Evolutionary conservation across 2,329 filamentous ascomycete species (phyloP).

Genomic region (Colletotrichum sp.): DNA sequence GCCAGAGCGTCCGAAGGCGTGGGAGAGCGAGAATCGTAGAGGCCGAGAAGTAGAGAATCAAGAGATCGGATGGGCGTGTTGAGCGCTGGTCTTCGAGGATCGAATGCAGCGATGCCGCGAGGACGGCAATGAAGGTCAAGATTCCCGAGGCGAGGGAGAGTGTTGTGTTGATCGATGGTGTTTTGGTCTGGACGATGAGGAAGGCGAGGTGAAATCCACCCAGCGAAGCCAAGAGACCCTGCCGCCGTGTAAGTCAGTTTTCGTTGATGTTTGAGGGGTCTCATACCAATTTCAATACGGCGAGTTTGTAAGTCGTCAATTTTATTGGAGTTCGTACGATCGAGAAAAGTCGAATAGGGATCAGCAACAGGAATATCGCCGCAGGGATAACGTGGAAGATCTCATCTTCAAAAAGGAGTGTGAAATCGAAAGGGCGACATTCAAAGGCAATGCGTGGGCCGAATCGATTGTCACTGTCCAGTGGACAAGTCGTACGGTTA

Average conservation of each 20-base stretch:
- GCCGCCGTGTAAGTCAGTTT: not conserved
- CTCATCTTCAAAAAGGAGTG: not conserved
- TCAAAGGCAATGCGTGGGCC: not conserved
- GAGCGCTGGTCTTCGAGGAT: slow-evolving; percentile 1
- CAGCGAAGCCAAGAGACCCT: not conserved
- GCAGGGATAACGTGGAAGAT: not conserved
- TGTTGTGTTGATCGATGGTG: not conserved
- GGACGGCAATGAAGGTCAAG: not conserved
- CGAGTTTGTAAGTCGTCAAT: not conserved
- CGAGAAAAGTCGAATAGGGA: not conserved
- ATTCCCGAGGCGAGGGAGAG: not conserved
- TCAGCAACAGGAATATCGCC: not conserved
- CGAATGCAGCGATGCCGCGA: not conserved
- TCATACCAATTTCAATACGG: not conserved
- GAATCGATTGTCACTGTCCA: not conserved
- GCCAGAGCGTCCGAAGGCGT: not conserved
- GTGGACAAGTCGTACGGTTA: not conserved
- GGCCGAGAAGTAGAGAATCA: not conserved
- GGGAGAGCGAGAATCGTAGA: not conserved
- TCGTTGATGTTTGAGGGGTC: too few species aligned
- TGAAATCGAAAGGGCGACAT: slow-evolving; percentile 2
- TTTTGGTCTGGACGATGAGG: not conserved
- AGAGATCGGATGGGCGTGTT: not conserved
- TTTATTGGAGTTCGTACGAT: not conserved
- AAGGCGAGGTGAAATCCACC: not conserved